Evolutionary conservation across 73 alveolate species (phyloP), one percentile per base, ranked within the genome.

Genomic region (Paramecium sexaurelia): DNA sequence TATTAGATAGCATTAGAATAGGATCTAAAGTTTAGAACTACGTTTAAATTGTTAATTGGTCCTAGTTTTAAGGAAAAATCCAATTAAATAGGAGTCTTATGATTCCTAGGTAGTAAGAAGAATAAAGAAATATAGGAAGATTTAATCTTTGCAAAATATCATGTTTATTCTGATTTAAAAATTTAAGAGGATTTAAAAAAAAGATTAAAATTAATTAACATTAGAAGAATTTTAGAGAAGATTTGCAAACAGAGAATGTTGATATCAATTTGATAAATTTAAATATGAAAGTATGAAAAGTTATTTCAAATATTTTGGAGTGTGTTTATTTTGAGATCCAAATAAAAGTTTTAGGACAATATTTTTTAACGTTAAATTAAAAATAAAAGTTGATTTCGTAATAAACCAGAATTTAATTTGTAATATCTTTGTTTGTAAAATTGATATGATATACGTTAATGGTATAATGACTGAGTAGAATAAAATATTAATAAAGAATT

Each of bases 1-100:
- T 85, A 95, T 96, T 51, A 97, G 97, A 6, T 35, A 35, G 2
- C 6, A 35, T 35, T 35, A 4, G 41, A 4, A 6, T 4, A 35
- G 6, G 2, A 35, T 35, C 41, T 35, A 4, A 35, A 35, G 6
- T 6, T 35, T 35, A 35, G 41, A 91, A 56, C 94, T 27, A 96
- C 96, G 5, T 78, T 97, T 3, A 90, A 95, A 83, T 98, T 95
- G 85, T 89, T 97, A 75, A 96, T 99, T 26, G 98, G 99, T 24
- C 95, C 83, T 10, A n/a, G 17, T 10, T 61, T 61, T 61, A 22
- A 61, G n/a, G 32, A 61, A 61, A 17, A 6, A 3, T 17, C 17
- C 17, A 3, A 17, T 15, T 37, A 61, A n/a, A 15, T 61, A 29
- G n/a, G 83, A 10, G 27, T 4, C 4, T 17, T n/a, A 3, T 9